Percentiles rank a stretch among this genome's conserved stretches.
These are phyloP conservation scores for Darksidea phi DNA, from an alignment of 495 filamentous ascomycete species.

Conservation along the genomic window DNA sequence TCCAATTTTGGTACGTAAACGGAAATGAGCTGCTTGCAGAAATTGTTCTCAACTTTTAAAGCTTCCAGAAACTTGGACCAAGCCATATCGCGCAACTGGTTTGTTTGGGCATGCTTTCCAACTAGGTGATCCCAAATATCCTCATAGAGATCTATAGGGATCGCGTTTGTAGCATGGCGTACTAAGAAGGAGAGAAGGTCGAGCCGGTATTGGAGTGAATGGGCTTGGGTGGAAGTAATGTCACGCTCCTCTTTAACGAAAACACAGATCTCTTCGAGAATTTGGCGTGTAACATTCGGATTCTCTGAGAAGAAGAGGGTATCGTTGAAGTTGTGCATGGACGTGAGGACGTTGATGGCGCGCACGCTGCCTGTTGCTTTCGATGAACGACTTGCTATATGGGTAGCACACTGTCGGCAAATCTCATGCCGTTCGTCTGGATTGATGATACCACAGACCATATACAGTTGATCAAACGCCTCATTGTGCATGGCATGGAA, in stretches of 20 bases:
- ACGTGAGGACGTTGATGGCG: conserved; percentile 20
- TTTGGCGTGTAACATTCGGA: conserved; percentile 18
- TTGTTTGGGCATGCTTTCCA: conserved; percentile 48
- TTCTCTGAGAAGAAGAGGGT: conserved; percentile 15
- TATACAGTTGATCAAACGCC: conserved; percentile 24
- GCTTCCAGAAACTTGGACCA: conserved; percentile 51
- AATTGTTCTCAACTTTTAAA: conserved; percentile 38
- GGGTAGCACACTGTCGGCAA: conserved; percentile 23
- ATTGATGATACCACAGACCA: conserved; percentile 2
- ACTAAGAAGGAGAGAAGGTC: conserved; percentile 23
- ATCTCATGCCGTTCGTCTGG: conserved; percentile 26
- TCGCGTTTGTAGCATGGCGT: conserved; percentile 7
- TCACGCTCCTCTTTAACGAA: conserved; percentile 27
- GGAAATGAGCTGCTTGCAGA: conserved; percentile 64
- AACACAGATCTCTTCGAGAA: conserved; percentile 37
- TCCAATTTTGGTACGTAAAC: conserved; percentile 64
- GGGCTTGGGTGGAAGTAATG: not conserved
- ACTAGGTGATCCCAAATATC: conserved; percentile 34
- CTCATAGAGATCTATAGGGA: conserved; percentile 21
- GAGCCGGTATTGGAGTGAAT: conserved; percentile 27
- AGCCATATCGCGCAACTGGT: conserved; percentile 57
- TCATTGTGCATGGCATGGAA: conserved; percentile 20
- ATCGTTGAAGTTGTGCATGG: conserved; percentile 6
- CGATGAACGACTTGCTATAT: conserved; percentile 24
- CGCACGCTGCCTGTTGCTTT: conserved; percentile 33